These are phyloP conservation scores for Singerocomus rubriflavus DNA, from an alignment of 1,284 basidiomycete species.

Conservation along the genomic window DNA sequence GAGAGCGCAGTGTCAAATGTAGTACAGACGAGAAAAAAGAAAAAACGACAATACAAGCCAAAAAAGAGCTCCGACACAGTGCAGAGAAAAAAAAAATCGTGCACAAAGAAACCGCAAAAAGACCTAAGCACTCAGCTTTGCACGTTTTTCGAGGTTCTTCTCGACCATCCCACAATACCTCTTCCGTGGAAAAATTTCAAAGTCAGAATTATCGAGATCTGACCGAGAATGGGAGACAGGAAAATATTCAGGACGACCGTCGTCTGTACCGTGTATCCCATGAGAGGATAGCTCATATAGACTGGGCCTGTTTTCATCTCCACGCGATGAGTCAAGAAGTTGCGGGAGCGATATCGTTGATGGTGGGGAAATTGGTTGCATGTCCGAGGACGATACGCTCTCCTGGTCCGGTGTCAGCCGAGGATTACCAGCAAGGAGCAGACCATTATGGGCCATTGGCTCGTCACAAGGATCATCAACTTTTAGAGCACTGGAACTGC, in stretches of 20 bases:
- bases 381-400: slow-evolving; percentile 35
- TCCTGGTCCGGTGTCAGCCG: slow-evolving; percentile 34
- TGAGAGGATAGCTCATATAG: slow-evolving; percentile 30
- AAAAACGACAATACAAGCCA: neutral
- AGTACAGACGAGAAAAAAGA: slow-evolving; percentile 2
- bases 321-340: slow-evolving; percentile 24
- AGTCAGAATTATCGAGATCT: slow-evolving; percentile 33
- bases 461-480: slow-evolving; percentile 30
- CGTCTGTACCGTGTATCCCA: slow-evolving; percentile 22
- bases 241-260: slow-evolving; percentile 36
- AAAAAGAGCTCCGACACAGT: neutral
- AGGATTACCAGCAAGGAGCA: slow-evolving; percentile 29
- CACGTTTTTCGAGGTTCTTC: slow-evolving; percentile 26
- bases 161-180: slow-evolving; percentile 23
- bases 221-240: slow-evolving; percentile 43
- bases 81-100: neutral
- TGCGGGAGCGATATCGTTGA: slow-evolving; percentile 31
- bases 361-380: slow-evolving; percentile 35
- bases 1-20: slow-evolving; percentile 15
- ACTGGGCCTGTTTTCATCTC: slow-evolving; percentile 25
- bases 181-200: slow-evolving; percentile 26
- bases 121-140: slow-evolving; percentile 30
- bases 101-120: slow-evolving; percentile 1
- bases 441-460: slow-evolving; percentile 14
- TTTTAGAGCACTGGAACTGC: slow-evolving; percentile 28